Evolutionary conservation across 805 yeast species (phyloP), one percentile per base, ranked within the genome.

Genomic region (Wickerhamiella allomyrinae): DNA sequence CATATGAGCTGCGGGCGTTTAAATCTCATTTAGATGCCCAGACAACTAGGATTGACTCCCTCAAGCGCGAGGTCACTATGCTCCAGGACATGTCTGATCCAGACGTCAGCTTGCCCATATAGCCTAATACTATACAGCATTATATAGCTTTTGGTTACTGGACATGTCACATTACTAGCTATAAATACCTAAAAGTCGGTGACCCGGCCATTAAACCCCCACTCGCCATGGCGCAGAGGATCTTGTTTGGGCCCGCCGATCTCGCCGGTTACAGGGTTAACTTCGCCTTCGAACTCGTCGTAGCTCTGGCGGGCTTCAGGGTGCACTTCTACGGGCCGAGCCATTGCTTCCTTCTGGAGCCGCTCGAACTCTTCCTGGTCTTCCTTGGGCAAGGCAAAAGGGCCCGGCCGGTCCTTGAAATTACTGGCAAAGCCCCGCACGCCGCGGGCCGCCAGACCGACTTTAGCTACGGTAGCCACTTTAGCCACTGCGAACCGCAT

Each of bases 231-330:
- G 53, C 77, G 75, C 49, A 85, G 68, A 0, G 98, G 98, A 56
- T 91, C 96, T 60, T 91, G 97, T 56, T 91, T 91, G 20, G 98
- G 98, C 0, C 98, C 98, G 38, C 95, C 95, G 19, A 79, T 69
- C 62, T 91, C 98, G 3, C 98, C 98, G 1, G 98, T 91, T 40
- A 57, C 71, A 0, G 98, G 98, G 57, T 91, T 91, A 14, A 70
- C 76, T 47, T 86, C 87, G 1, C 98, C 98, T 61, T 87, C 95
- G 57, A 91, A 91, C 56, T 91, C 98, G 2, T 95, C 94, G 42
- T 86, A 78, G 3, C 86, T 78, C 59, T 79, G 76, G 58, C 80
- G 70, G 49, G 69, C 74, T 43, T 74, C 82, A 1, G 87, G 80
- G 43, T 59, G 76, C 51, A 78, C 73, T 4, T 68, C 63, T 6